phyloP scores from a whole-genome alignment of 2,329 filamentous ascomycete species.

The Aureobasidium pullulans region DNA sequence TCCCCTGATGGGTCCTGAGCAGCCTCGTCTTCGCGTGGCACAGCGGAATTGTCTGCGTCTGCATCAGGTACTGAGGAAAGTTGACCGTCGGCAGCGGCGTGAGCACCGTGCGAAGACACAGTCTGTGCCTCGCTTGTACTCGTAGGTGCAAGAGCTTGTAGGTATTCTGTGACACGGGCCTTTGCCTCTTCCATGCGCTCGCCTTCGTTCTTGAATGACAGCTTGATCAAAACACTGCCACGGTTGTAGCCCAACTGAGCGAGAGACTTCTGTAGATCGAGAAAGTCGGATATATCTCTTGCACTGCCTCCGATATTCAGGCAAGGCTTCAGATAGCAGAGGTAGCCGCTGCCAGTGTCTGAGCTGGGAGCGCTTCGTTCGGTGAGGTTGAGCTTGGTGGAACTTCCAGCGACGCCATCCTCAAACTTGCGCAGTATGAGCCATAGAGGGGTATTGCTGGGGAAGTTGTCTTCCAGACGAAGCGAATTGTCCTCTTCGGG shows the following conservation, averaged over 20 bases:
- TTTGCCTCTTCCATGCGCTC: conserved; percentile 80
- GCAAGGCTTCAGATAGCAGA: conserved; percentile 83
- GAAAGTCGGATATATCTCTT: conserved; percentile 69
- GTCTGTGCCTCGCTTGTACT: conserved; percentile 31
- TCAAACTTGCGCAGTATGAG: conserved; percentile 85
- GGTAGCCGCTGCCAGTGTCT: conserved; percentile 55
- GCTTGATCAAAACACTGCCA: conserved; percentile 69
- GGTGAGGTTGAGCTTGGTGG: conserved; percentile 64
- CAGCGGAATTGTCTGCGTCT: conserved; percentile 19
- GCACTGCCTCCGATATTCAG: conserved; percentile 68
- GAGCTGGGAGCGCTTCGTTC: conserved; percentile 66
- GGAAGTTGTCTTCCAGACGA: conserved; percentile 75
- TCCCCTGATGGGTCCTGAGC: conserved; percentile 23
- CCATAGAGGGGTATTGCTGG: conserved; percentile 85
- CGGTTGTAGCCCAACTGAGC: conserved; percentile 80
- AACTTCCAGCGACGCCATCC: conserved; percentile 53
- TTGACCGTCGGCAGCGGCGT: conserved; percentile 17
- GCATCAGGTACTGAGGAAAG: conserved; percentile 20
- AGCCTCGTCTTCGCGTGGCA: conserved; percentile 18
- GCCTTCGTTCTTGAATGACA: conserved; percentile 69
- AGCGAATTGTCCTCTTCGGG: conserved; percentile 62
- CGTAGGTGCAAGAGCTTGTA: conserved; percentile 22
- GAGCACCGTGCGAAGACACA: conserved; percentile 24
- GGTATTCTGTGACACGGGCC: conserved; percentile 65
- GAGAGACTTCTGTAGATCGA: conserved; percentile 81